A percentile compares a stretch with the other conserved stretches of the same genome.
phyloP scores from a whole-genome alignment of 805 yeast species.

The Yarrowia alimentaria region DNA sequence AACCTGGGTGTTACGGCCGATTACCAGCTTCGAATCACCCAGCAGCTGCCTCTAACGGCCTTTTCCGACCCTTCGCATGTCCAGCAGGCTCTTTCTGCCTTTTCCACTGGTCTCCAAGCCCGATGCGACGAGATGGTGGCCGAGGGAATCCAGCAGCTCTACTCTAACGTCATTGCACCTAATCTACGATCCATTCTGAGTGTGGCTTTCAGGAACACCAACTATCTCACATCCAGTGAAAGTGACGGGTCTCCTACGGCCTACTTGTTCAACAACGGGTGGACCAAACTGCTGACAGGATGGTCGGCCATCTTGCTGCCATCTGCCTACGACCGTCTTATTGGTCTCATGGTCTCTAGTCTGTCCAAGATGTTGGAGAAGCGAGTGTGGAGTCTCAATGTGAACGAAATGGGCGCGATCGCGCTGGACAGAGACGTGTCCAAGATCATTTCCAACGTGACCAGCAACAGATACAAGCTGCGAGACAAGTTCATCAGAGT shows the following conservation, averaged over 20 bases:
- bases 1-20: slow-evolving; percentile 62
- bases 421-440: slow-evolving; percentile 80
- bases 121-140: slow-evolving; percentile 44
- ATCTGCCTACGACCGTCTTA: slow-evolving; percentile 43
- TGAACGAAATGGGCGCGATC: slow-evolving; percentile 80
- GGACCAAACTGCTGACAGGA: slow-evolving; percentile 67
- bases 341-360: slow-evolving; percentile 53
- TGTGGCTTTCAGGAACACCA: slow-evolving; percentile 44
- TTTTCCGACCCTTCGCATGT: slow-evolving; percentile 40
- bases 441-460: slow-evolving; percentile 64
- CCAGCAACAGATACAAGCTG: slow-evolving; percentile 64
- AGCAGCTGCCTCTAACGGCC: slow-evolving; percentile 22
- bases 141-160: slow-evolving; percentile 47
- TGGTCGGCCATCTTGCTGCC: slow-evolving; percentile 9
- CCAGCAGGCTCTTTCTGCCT: slow-evolving; percentile 20
- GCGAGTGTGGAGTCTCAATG: slow-evolving; percentile 63
- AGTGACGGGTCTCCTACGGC: slow-evolving; percentile 32
- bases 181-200: slow-evolving; percentile 42
- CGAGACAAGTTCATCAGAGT: slow-evolving; percentile 76
- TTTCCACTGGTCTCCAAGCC: slow-evolving; percentile 38
- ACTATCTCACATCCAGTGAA: slow-evolving; percentile 42
- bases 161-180: slow-evolving; percentile 42
- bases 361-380: slow-evolving; percentile 61
- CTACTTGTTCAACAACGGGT: slow-evolving; percentile 54
- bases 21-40: slow-evolving; percentile 55